Evolutionary conservation across 257 asterid genomes (phyloP).

Genomic region (Rauvolfia tetraphylla): DNA sequence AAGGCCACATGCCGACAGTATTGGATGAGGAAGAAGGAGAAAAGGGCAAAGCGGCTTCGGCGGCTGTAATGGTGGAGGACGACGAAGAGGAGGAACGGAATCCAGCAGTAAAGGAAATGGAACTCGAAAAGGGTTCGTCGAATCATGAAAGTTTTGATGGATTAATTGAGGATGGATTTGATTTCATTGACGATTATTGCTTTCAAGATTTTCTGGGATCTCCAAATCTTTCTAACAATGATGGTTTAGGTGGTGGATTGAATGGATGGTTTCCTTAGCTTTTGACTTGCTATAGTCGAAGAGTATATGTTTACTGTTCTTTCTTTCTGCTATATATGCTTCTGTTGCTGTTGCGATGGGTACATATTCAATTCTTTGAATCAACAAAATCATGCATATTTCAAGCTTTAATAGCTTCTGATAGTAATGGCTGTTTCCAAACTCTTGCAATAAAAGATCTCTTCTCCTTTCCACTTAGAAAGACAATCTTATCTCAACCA

Average conservation of each 20-base stretch:
- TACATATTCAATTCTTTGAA: slow-evolving; percentile 15
- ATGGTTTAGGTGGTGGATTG: slow-evolving; percentile 24
- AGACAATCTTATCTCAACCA: background rate
- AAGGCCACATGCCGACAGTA: slow-evolving; percentile 92
- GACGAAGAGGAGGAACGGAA: slow-evolving; percentile 30
- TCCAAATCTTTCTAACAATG: slow-evolving; percentile 19
- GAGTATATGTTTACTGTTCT: background rate
- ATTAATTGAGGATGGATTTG: slow-evolving; percentile 44
- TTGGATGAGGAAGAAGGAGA: slow-evolving; percentile 28
- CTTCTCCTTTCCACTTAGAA: no score
- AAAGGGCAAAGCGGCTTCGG: slow-evolving; percentile 12
- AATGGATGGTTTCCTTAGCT: slow-evolving; percentile 54
- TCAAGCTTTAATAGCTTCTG: background rate
- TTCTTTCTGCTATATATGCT: background rate
- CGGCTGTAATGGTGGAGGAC: slow-evolving; percentile 19
- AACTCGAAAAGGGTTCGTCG: background rate
- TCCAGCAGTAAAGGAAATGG: slow-evolving; percentile 8
- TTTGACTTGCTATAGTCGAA: slow-evolving; percentile 23
- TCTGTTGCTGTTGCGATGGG: slow-evolving; percentile 4
- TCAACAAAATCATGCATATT: slow-evolving; percentile 11
- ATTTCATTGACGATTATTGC: slow-evolving; percentile 35
- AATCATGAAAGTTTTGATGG: slow-evolving; percentile 31
- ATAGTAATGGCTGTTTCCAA: background rate
- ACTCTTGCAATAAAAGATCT: background rate
- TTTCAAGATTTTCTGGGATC: slow-evolving; percentile 46